Evolutionary conservation across 2,329 filamentous ascomycete species (phyloP), one percentile per base, ranked within the genome.

Genomic region (Amesomyces nigricolor): DNA sequence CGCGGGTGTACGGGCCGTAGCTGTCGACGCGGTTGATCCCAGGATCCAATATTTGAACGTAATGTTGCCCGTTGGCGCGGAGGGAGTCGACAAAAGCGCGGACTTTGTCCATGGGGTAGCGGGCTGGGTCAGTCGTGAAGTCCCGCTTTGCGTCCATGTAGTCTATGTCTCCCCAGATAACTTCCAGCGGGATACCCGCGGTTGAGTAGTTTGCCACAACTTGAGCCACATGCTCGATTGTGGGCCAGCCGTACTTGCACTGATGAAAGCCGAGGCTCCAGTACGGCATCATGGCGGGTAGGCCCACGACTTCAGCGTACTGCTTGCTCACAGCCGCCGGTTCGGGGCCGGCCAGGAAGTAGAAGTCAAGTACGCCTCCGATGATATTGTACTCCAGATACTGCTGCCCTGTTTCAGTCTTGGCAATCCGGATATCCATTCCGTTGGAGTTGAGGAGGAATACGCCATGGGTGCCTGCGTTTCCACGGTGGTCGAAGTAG

Each of bases 351-450:
- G 80, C 75, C 8, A 86, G 63, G 64, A 86, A 86, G 64, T 86
- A 86, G 51, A 87, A 79, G 68, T 91, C 89, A 1, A 92, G 66
- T 13, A 91, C 78, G 9, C 89, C 89, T 3, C 88, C 88, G 0
- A 91, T 75, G 2, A 81, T 81, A 66, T 91, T 89, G 72, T 91
- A 92, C 68, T 91, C 87, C 2, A 94, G 77, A 56, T 85, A 89
- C 64, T 91, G 83, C 13, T 79, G 75, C 5, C 77, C 74, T 13
- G 75, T 68, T 4, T 74, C 70, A 1, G 79, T 81, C 58, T 82
- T 78, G 65, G 88, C 79, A 66, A 91, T 83, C 61, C 85, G 85
- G 66, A 91, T 77, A 58, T 91, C 86, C 84, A 90, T 91, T 26
- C 81, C 87, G 63, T 87, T 85, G 7, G 83, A 83, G 67, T 87